Base-by-base conservation (phyloP, 2,329 filamentous ascomycete genomes). In the Dendrostoma leiphaemia region DNA sequence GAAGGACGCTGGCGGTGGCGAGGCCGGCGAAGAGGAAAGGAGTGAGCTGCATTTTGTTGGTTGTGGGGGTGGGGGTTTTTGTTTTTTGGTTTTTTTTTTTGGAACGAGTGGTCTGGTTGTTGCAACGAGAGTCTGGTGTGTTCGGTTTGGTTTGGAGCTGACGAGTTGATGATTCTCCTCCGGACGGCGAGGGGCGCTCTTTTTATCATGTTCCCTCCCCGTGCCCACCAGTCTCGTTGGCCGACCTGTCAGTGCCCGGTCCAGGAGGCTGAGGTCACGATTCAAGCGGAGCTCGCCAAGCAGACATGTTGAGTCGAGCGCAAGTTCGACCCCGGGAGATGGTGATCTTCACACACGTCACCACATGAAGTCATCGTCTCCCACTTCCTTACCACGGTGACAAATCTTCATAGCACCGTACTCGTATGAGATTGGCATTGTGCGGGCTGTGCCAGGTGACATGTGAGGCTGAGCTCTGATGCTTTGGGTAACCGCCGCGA, bases 1-100 rank as follows among this genome's bases (percentile, higher is more conserved):
- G 35, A 32, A 38, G 29, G 26, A 51, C 48, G 37, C 35, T 19
- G 28, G 41, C 38, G 7, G 48, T 29, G 15, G 48, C 48, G 6
- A 51, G 17, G 13, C 40, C 26, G 34, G 48, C 32, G 21, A 45
- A 29, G 1, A 44, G 13, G n/a, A 51, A 26, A n/a, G 48, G 23
- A 17, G 29, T 43, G 23, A 51, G 44, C 48, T 51, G 48, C 48
- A 44, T 51, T 26, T 34, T 51, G 29, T 12, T 44, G 26, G 17
- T 9, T n/a, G n/a, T n/a, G n/a, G n/a, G n/a, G n/a, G n/a, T n/a
- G n/a, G n/a, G n/a, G n/a, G n/a, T n/a, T n/a, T n/a, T n/a, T n/a
- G n/a, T n/a, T n/a, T 34, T 43, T 24, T 21, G 6, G 24, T 8
- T 26, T 15, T 4, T 43, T 50, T 12, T 21, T 26, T 37, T 29